A percentile compares a stretch with the other conserved stretches of the same genome.
Evolutionary conservation across 2,329 filamentous ascomycete genomes (phyloP).

Genomic region (Sporothrix brunneoviolacea): DNA sequence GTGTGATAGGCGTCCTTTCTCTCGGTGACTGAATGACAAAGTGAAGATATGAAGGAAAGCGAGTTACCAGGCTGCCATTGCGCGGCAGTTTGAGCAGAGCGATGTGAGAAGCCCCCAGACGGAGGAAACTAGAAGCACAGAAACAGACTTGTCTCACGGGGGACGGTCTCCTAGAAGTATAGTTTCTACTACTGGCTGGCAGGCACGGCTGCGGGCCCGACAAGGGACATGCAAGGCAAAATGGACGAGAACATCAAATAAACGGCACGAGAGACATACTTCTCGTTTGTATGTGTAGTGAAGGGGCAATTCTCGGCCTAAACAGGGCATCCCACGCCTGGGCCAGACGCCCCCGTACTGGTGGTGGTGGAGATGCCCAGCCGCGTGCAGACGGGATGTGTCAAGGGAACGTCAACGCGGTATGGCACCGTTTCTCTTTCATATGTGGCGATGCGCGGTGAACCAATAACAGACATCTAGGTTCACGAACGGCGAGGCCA

Average conservation of each 20-base stretch:
- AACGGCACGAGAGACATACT: not conserved
- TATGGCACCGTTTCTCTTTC: not conserved
- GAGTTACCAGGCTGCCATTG: not conserved
- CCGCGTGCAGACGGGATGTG: conserved; percentile 7
- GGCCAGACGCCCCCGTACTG: not conserved
- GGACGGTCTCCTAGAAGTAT: too few relatives aligned
- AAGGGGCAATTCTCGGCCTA: not conserved
- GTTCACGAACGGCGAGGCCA: too few relatives aligned
- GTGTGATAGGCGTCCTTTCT: not conserved
- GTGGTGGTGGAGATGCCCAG: too few relatives aligned
- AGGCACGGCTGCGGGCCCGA: too few relatives aligned
- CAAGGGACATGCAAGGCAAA: too few relatives aligned
- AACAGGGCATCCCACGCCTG: not conserved
- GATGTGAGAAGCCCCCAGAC: too few relatives aligned
- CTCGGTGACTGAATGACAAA: not conserved
- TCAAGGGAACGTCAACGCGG: not conserved
- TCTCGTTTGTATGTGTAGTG: not conserved
- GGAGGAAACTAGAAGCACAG: too few relatives aligned
- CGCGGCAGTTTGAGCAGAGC: too few relatives aligned
- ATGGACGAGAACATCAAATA: too few relatives aligned
- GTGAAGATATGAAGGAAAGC: conserved; percentile 7
- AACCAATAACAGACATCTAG: too few relatives aligned
- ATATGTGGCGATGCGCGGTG: not conserved
- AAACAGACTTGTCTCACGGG: too few relatives aligned
- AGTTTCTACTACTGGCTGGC: too few relatives aligned